phyloP scores from a whole-genome alignment of 768 basidiomycete species.

The Strobilomyces echinocephalus region DNA sequence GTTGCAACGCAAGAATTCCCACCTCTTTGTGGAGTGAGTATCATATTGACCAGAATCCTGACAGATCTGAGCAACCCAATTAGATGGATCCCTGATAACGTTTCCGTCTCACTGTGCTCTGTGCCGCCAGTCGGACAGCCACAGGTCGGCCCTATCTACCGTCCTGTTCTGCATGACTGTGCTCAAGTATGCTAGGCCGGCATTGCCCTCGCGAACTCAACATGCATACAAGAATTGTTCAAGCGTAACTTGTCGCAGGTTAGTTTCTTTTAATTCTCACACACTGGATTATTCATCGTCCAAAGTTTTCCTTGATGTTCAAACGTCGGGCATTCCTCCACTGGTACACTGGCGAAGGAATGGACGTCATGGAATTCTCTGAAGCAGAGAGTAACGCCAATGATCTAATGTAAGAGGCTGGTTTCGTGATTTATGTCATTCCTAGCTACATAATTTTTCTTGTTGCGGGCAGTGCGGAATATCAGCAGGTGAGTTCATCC shows the following conservation, averaged over 20 bases:
- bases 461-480: slow-evolving; percentile 63
- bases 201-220: slow-evolving; percentile 72
- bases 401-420: slow-evolving; percentile 69
- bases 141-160: slow-evolving; percentile 40
- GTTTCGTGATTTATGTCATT: neutral
- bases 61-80: slow-evolving; percentile 1
- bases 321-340: slow-evolving; percentile 83
- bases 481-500: slow-evolving; percentile 62
- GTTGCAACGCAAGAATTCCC: slow-evolving; percentile 70
- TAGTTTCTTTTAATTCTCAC: slow-evolving; percentile 1
- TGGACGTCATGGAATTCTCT: slow-evolving; percentile 80
- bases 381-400: slow-evolving; percentile 82
- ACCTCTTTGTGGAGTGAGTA: slow-evolving; percentile 73
- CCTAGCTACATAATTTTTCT: slow-evolving; percentile 3
- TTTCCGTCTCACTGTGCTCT: slow-evolving; percentile 77
- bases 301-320: slow-evolving; percentile 74
- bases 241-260: slow-evolving; percentile 65
- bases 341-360: slow-evolving; percentile 89
- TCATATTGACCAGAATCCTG: neutral
- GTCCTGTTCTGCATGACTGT: neutral
- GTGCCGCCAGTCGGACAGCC: slow-evolving; percentile 79
- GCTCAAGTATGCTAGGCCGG: slow-evolving; percentile 44
- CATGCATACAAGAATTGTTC: slow-evolving; percentile 83
- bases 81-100: slow-evolving; percentile 90
- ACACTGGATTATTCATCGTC: slow-evolving; percentile 1